Base-by-base conservation (phyloP, 495 filamentous ascomycete species). In the Ascobolus immersus region DNA sequence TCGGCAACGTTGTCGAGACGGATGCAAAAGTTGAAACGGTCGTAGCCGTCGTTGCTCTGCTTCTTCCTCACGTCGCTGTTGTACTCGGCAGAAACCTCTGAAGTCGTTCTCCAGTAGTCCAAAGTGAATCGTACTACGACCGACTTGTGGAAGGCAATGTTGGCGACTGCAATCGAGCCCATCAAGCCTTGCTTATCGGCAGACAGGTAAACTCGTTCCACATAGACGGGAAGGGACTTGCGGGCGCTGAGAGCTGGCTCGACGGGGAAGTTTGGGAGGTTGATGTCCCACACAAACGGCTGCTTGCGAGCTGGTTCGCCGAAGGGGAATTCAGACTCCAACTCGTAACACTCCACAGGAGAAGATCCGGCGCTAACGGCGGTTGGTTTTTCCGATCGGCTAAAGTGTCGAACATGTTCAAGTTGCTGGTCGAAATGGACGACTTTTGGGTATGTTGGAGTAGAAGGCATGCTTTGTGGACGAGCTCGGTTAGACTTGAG, bases 71-170 rank as follows among this genome's bases (percentile, higher is more conserved):
- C 62, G 54, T 89, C 77, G 35, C 73, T 64, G 50, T 71, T 74
- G 54, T 66, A 96, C 45, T 92, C 81, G 6, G 80, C 89, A 25
- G 64, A 61, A 3, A 96, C 74, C 49, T 96, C 86, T 1, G 86
- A 96, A 2, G 81, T 82, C 0, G 86, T 96, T 57, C 84, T 89
- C 86, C 86, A 96, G 49, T 82, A 81, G 52, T 96, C 86, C 35
- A 94, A 65, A 1, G 89, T 94, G 49, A 96, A 96, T 18, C 86
- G 68, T 50, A 78, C 80, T 14, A 73, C 67, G 24, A 96, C 82
- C 7, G 57, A 49, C 50, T 96, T 96, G 27, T 90, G 70, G 55
- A 86, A 96, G 1, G 80, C 67, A 13, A 94, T 53, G 50, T 96
- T 96, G 43, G 75, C 71, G 33, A 84, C 80, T 13, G 71, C 77